Evolutionary conservation across 805 yeast genomes (phyloP).

Genomic region (Candida golubevii): DNA sequence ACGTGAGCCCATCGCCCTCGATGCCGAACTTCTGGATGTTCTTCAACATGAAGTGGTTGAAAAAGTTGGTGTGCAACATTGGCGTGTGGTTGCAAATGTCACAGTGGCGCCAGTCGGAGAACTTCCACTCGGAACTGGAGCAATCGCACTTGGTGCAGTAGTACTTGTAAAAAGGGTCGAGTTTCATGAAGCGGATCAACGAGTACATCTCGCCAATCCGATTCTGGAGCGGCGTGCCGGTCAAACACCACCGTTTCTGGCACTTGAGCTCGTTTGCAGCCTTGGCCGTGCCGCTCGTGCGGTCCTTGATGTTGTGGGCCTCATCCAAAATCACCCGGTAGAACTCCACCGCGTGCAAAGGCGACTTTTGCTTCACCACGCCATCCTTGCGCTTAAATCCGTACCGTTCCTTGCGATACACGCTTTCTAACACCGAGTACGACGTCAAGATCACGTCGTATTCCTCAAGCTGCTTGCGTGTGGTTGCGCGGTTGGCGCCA

Average conservation of each 20-base stretch:
- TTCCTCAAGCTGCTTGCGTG: conserved; percentile 50
- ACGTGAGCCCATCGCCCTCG: conserved; percentile 72
- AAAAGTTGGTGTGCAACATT: conserved; percentile 92
- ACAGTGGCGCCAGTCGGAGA: conserved; percentile 79
- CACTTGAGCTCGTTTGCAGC: conserved; percentile 78
- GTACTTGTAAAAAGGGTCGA: conserved; percentile 83
- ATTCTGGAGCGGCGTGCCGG: conserved; percentile 96
- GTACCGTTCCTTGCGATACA: conserved; percentile 71
- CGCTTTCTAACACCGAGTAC: conserved; percentile 87
- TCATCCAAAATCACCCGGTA: conserved; percentile 90
- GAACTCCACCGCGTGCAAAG: conserved; percentile 69
- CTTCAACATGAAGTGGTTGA: conserved; percentile 92
- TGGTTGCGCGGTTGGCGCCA: conserved; percentile 73
- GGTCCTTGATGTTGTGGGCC: conserved; percentile 95
- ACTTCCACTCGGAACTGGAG: conserved; percentile 75
- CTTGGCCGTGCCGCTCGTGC: conserved; percentile 88
- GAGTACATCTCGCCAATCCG: conserved; percentile 96
- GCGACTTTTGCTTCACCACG: conserved; percentile 67
- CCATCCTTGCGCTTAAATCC: conserved; percentile 79
- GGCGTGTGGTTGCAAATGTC: conserved; percentile 86
- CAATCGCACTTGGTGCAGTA: conserved; percentile 94
- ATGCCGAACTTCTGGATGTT: conserved; percentile 86
- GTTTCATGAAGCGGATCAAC: conserved; percentile 73
- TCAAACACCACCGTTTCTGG: conserved; percentile 80
- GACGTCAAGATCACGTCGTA: conserved; percentile 87